Evolutionary conservation across 129 eudicot genomes (phyloP), one percentile per base, ranked within the genome.

Genomic region (Tagetes erecta): DNA sequence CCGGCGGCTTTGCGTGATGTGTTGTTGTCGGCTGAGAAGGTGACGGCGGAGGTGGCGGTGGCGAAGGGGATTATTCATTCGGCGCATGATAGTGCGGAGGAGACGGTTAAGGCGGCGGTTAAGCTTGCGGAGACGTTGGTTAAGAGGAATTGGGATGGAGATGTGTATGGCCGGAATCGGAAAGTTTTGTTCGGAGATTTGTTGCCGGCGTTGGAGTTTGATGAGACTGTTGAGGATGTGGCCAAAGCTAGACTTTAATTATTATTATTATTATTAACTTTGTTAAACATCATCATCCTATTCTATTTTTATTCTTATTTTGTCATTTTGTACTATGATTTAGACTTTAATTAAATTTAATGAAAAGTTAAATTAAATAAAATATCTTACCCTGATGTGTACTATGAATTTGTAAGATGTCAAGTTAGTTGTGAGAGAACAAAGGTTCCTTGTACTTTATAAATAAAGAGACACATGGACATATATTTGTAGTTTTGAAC

Each of bases 61-160:
- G 81, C 79, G 65, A 78, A 69, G 80, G 96, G 96, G 40, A 77
- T 89, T 41, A 81, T 92, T 4, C 82, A 92, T 11, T 78, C 85
- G 68, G 96, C 87, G n/a, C 80, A 74, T 53, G 85, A 39, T 46
- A 64, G 83, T 5, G 88, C 82, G 70, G 93, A 70, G 83, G 86
- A 60, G 89, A 91, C 95, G 13, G 75, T 91, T 40, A 68, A 49
- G 79, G 92, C 75, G 73, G 96, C 96, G 40, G 73, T 85, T 67
- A 71, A 12, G 45, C 46, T 87, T 62, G 96, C 84, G 56, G 82
- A 77, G 85, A 84, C 71, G 80, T 55, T 92, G 78, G 81, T 77
- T 49, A 46, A 1, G 55, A 86, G 80, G 79, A 76, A 72, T 6
- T 91, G 97, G 96, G 84, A 85, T 41, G 96, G 97, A 46, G 74